Base-by-base conservation (phyloP, 1,284 basidiomycete species). In the Fomitopsis betulina region DNA sequence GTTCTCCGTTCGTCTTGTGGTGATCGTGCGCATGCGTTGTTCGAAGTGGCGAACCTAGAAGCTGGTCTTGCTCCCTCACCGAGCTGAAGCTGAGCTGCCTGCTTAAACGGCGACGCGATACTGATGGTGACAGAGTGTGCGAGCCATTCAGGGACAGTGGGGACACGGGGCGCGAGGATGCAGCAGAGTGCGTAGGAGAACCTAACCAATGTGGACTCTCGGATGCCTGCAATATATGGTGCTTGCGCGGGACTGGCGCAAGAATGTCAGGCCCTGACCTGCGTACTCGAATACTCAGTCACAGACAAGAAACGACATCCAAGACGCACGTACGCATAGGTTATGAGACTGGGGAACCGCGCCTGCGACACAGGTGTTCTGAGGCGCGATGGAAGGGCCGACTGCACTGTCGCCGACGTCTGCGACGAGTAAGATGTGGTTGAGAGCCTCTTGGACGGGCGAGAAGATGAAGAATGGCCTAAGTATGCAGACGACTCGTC, bases 41-140 rank as follows among this genome's bases (percentile, higher is more conserved):
- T 65, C 63, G 57, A 60, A 21, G 15, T 50, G 47, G 47, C 59
- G 52, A 39, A 42, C 66, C 58, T 5, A 23, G 25, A 23, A 32
- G 37, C 32, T 33, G 49, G 5, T 76, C 75, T 9, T 69, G 68
- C 43, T 73, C 72, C 55, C 72, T 65, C 35, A 78, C 63, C 2
- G 74, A 58, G 60, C 71, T 71, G 62, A 79, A 76, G 62, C 71
- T 76, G 12, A 72, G 63, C 23, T 55, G 65, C 21, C 65, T 59
- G 47, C 61, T 64, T 21, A 62, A 57, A 12, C 62, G 59, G 13
- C 52, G 60, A 19, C 58, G 60, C 9, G 60, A 49, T 3, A 60
- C 63, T 1, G 63, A 62, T 40, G 60, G 61, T 1, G 65, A 55
- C 15, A 62, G 35, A 23, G 57, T 43, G n/a, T 37, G 45, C 30